Conservation (phyloP, 768 basidiomycete genomes). For the Podaxis sp. region DNA sequence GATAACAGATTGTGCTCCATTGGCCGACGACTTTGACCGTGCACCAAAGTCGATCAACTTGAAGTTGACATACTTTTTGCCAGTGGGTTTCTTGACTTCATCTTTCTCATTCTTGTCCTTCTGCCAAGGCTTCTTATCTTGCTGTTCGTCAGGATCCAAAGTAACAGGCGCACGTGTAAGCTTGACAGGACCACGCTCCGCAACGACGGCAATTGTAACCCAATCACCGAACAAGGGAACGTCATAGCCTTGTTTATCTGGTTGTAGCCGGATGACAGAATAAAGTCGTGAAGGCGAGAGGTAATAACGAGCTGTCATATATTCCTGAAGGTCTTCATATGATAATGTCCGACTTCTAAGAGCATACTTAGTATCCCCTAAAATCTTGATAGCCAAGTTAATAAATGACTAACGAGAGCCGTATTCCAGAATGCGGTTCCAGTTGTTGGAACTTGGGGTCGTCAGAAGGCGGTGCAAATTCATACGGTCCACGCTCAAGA, state of each 20-base stretch:
- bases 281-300: conserved; percentile 89
- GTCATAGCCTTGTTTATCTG: conserved; percentile 83
- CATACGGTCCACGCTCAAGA: conserved; percentile 73
- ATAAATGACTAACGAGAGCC: conserved; percentile 61
- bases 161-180: conserved; percentile 68
- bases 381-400: conserved; percentile 7
- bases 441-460: conserved; percentile 76
- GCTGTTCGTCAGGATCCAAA: conserved; percentile 45
- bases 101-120: conserved; percentile 35
- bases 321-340: conserved; percentile 77
- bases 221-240: conserved; percentile 92
- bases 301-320: conserved; percentile 82
- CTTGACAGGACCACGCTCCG: conserved; percentile 81
- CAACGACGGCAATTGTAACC: conserved; percentile 95
- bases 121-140: conserved; percentile 33
- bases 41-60: conserved; percentile 83
- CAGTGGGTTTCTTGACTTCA: conserved; percentile 40
- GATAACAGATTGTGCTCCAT: conserved; percentile 55
- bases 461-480: conserved; percentile 67
- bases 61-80: conserved; percentile 84
- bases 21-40: conserved; percentile 51
- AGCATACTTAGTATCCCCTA: conserved; percentile 2
- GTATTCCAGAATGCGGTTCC: conserved; percentile 91
- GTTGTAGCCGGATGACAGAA: conserved; percentile 74
- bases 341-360: conserved; percentile 68